phyloP scores from a whole-genome alignment of 352 stramenopile genomes.

The Pythium dissimile region DNA sequence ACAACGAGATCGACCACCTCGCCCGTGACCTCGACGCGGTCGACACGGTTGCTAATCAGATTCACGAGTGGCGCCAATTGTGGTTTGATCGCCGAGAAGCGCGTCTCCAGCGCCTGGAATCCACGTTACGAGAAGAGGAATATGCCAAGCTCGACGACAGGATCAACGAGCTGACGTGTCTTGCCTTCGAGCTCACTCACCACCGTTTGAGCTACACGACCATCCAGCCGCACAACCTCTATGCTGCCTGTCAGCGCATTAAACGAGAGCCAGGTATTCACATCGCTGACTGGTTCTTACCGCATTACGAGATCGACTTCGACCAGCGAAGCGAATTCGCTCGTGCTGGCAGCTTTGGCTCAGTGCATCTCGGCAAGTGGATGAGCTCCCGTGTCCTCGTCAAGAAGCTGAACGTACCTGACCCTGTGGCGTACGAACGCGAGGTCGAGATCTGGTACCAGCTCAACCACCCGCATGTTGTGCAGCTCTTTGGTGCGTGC shows the following conservation, averaged over 20 bases:
- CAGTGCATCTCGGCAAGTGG: slow-evolving; percentile 28
- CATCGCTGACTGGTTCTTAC: slow-evolving; percentile 12
- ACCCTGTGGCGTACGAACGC: slow-evolving; percentile 19
- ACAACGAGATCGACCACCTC: no score
- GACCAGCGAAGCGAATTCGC: slow-evolving; percentile 12
- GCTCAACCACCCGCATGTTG: slow-evolving; percentile 30
- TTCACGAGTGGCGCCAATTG: not conserved
- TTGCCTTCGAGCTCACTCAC: slow-evolving; percentile 1
- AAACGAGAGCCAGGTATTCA: not conserved
- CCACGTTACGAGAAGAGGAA: not conserved
- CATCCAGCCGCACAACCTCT: not conserved
- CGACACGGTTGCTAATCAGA: not conserved
- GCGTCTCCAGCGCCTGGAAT: not conserved
- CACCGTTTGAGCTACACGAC: not conserved
- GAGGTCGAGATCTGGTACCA: slow-evolving; percentile 32
- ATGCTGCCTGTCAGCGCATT: not conserved
- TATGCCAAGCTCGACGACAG: not conserved
- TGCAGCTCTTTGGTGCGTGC: slow-evolving; percentile 36
- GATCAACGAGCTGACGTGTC: not conserved
- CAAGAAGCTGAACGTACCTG: slow-evolving; percentile 21
- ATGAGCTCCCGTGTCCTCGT: slow-evolving; percentile 29
- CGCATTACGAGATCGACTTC: slow-evolving; percentile 8
- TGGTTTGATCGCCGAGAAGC: not conserved
- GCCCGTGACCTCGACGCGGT: no score
- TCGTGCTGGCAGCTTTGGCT: slow-evolving; percentile 21